Base-by-base conservation (phyloP, 2,329 filamentous ascomycete genomes). In the Cladophialophora carrionii region DNA sequence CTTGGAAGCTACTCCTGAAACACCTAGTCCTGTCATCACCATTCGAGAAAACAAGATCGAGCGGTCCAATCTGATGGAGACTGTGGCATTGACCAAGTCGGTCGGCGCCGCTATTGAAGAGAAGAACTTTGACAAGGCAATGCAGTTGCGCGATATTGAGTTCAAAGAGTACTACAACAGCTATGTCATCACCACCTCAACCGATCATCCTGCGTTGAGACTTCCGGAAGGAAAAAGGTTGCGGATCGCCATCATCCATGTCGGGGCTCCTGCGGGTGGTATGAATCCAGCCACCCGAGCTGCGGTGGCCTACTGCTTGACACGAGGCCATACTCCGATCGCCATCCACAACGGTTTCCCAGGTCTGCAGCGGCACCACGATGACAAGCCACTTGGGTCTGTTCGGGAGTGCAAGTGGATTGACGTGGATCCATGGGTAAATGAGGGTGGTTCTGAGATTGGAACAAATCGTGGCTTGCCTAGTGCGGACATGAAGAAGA, bases 41-140 rank as follows among this genome's bases (percentile, higher is more conserved):
- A 93, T 99, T 71, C 93, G 89, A 69, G 95, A 99, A 82, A 98
- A 98, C 85, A 96, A 99, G 81, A 98, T 99, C 75, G 88, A 92
- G 70, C 87, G 93, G 62, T 92, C 93, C 72, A 90, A 92, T 22
- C 82, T 99, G 29, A 90, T 98, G 82, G 86, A 96, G 75, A 93
- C 95, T 1, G 95, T 99, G 10, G 81, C 86, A 54, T 86, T 92
- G 73, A 99, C 95, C 31, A 89, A 97, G 77, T 85, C 90, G 62
- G 91, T 98, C 0, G 87, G 92, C 14, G 85, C 86, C 71, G 90
- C 91, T 34, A 96, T 99, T 64, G 85, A 91, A 26, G 86, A 84
- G 61, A 93, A 92, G 75, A 89, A 98, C 71, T 99, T 97, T 74
- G 88, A 90, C 41, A 86, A 82, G 66, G 95, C 95, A 48, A 96